phyloP scores from a whole-genome alignment of 148 eudicot species.

The Nyssa sinensis region DNA sequence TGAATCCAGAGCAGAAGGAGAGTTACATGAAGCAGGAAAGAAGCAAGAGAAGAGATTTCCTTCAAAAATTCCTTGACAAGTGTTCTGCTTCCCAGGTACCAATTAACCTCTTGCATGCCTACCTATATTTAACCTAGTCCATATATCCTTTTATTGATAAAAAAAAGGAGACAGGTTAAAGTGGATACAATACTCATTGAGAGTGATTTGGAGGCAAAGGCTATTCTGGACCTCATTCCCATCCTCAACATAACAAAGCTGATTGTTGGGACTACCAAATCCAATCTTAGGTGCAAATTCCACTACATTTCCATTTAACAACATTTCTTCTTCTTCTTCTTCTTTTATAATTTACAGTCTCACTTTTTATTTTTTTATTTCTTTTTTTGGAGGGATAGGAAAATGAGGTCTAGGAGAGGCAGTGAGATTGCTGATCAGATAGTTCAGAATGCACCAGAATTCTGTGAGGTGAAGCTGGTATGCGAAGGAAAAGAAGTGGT shows the following conservation, averaged over 20 bases:
- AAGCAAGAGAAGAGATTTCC: slow-evolving; percentile 54
- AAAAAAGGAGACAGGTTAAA: slow-evolving; percentile 42
- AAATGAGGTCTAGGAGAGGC: slow-evolving; percentile 50
- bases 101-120: not conserved
- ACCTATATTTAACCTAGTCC: not conserved
- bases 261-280: slow-evolving; percentile 63
- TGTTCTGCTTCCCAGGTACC: slow-evolving; percentile 57
- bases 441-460: slow-evolving; percentile 45
- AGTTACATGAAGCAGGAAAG: slow-evolving; percentile 48
- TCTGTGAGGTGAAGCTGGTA: slow-evolving; percentile 60
- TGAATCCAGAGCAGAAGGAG: slow-evolving; percentile 63
- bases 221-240: slow-evolving; percentile 72
- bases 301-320: too few species aligned
- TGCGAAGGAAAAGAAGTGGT: slow-evolving; percentile 66
- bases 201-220: slow-evolving; percentile 63
- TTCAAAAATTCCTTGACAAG: slow-evolving; percentile 54
- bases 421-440: slow-evolving; percentile 52
- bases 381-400: slow-evolving; percentile 32
- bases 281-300: slow-evolving; percentile 47
- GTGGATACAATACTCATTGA: slow-evolving; percentile 87
- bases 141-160: not conserved
- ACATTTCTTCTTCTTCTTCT: too few species aligned
- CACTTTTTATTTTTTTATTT: not conserved
- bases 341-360: too few species aligned
- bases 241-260: slow-evolving; percentile 65